Evolutionary conservation across 495 filamentous ascomycete species (phyloP), one percentile per base, ranked within the genome.

Genomic region (Neurospora tetraspora): DNA sequence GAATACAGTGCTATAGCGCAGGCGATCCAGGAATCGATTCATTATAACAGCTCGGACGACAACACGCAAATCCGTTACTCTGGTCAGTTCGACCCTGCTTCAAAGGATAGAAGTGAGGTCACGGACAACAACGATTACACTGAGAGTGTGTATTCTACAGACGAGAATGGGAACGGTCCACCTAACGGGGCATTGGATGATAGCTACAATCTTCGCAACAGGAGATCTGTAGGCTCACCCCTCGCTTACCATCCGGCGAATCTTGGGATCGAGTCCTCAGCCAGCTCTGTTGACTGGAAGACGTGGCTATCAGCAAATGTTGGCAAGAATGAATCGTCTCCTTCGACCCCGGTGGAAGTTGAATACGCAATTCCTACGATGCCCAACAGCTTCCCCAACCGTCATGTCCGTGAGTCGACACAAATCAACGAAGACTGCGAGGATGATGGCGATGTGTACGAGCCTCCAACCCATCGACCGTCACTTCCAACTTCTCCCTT

Each of bases 351-450:
- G 6, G 37, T 74, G 0, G 78, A 85, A 69, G 77, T 83, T 36
- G 76, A 82, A 43, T 82, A 76, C 39, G 79, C 80, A 8, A 73
- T 84, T 9, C 82, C 81, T 1, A 79, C 82, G 11, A 80, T 81
- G 76, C 76, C 80, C 27, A 79, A 77, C 47, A 69, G 70, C 27
- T 77, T 75, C 53, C 40, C 69, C 6, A 69, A 76, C 5, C 83
- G 86, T 0, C 91, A 92, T 77, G 76, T 89, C 69, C 83, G 89
- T 16, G 91, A 93, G 79, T 72, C 81, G 39, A 86, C 90, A 1
- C 89, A 92, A 68, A 89, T 88, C 65, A 77, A 85, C 37, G 85
- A 83, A 38, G 87, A 91, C 12, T 80, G 81, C 12, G 80, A 78
- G 6, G 77, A 83, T 23, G 71, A 69, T 8, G 42, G 53, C 2